Conservation (phyloP, 345 rosid species). For the Murraya koenigii region DNA sequence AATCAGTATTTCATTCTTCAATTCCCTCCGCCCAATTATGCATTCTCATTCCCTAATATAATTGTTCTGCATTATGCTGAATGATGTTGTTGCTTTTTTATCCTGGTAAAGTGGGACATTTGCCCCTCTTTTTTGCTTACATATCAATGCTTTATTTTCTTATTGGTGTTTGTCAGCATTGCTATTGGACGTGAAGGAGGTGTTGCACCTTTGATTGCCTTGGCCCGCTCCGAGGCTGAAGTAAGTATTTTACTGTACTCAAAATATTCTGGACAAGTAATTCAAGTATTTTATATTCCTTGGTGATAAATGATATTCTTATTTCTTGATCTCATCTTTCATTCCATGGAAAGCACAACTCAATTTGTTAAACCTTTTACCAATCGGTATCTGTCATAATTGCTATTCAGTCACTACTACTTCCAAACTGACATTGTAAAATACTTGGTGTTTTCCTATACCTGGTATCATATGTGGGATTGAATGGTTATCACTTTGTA, state of each 20-base stretch:
- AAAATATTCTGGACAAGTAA: background rate
- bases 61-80: background rate
- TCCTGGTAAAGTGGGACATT: background rate
- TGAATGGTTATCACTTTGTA: background rate
- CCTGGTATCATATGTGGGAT: background rate
- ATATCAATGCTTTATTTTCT: background rate
- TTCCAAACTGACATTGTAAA: background rate
- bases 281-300: background rate
- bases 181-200: slow-evolving; percentile 86
- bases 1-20: background rate
- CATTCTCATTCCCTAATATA: background rate
- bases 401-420: background rate
- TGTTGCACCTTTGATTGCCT: slow-evolving; percentile 64
- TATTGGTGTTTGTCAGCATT: slow-evolving; percentile 38
- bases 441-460: background rate
- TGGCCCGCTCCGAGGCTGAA: slow-evolving; percentile 71
- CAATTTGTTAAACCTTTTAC: background rate
- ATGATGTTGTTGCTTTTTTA: background rate
- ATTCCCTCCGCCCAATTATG: background rate
- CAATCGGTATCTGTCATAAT: background rate
- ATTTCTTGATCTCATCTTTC: background rate
- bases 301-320: background rate
- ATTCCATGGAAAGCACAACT: background rate
- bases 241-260: slow-evolving; percentile 29
- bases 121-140: background rate